Percentiles rank a stretch among this genome's conserved stretches.
Conservation (phyloP, 2,329 filamentous ascomycete genomes). For the Tolypocladium pustulatum region DNA sequence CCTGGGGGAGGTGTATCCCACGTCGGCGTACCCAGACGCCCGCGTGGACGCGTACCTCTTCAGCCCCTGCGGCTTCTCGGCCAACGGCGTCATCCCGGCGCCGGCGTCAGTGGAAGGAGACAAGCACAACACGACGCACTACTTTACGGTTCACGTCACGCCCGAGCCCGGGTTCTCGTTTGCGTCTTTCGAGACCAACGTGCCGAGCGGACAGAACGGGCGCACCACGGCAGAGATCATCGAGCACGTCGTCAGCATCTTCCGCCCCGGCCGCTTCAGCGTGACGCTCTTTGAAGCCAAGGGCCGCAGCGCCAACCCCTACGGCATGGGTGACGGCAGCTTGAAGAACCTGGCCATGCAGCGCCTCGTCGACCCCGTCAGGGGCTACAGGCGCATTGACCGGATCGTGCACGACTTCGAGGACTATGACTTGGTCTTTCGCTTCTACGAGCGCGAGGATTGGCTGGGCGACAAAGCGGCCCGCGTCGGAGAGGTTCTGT, state of each 20-base stretch:
- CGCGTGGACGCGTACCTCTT: constrained; percentile 95
- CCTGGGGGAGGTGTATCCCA: constrained; percentile 79
- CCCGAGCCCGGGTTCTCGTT: constrained; percentile 96
- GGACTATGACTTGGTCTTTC: constrained; percentile 92
- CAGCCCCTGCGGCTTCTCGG: constrained; percentile 92
- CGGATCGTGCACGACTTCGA: constrained; percentile 96
- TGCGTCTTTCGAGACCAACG: constrained; percentile 96
- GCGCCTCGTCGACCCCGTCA: constrained; percentile 62
- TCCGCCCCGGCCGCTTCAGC: constrained; percentile 95
- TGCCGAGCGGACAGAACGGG: constrained; percentile 78
- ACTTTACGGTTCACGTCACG: constrained; percentile 97
- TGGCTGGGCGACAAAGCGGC: constrained; percentile 48
- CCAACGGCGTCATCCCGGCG: constrained; percentile 87
- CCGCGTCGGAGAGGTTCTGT: constrained; percentile 42
- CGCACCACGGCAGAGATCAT: constrained; percentile 85
- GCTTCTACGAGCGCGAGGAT: constrained; percentile 88
- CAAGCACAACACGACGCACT: constrained; percentile 54
- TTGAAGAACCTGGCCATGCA: constrained; percentile 26
- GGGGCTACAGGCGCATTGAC: constrained; percentile 81
- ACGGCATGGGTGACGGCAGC: constrained; percentile 30
- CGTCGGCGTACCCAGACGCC: constrained; percentile 78
- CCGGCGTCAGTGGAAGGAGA: constrained; percentile 33
- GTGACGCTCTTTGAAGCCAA: constrained; percentile 95
- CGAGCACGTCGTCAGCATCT: constrained; percentile 88
- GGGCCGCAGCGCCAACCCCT: constrained; percentile 33